phyloP scores from a whole-genome alignment of 1,284 basidiomycete genomes.

The Moesziomyces sp. region DNA sequence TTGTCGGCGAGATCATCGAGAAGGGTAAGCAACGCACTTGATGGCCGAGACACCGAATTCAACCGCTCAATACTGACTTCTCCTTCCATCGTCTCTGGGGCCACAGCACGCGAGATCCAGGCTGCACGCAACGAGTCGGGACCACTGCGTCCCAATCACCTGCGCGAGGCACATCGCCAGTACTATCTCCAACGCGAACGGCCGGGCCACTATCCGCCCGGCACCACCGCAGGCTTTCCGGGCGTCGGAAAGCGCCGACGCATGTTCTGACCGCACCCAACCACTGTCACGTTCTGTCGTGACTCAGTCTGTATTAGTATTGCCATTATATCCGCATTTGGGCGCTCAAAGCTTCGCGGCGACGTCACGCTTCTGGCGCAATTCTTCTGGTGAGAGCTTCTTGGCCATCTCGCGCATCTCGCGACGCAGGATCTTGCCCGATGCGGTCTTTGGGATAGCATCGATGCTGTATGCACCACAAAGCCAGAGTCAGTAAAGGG shows the following conservation, averaged over 20 bases:
- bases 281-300: background rate
- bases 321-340: background rate
- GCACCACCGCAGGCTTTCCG: slow-evolving; percentile 47
- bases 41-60: background rate
- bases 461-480: slow-evolving; percentile 36
- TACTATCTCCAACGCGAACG: slow-evolving; percentile 80
- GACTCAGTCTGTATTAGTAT: background rate
- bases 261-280: slow-evolving; percentile 42
- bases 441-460: slow-evolving; percentile 51
- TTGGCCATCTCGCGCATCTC: slow-evolving; percentile 54
- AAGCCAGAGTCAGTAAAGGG: background rate
- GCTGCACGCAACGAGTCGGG: slow-evolving; percentile 77
- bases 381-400: slow-evolving; percentile 27
- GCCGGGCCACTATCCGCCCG: slow-evolving; percentile 62
- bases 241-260: slow-evolving; percentile 57
- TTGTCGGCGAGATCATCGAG: slow-evolving; percentile 90
- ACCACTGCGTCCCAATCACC: slow-evolving; percentile 83
- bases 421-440: slow-evolving; percentile 58
- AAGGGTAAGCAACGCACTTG: slow-evolving; percentile 73
- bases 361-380: slow-evolving; percentile 30
- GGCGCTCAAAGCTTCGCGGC: slow-evolving; percentile 26
- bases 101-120: slow-evolving; percentile 79
- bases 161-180: slow-evolving; percentile 84
- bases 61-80: background rate
- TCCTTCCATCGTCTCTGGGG: background rate